Evolutionary conservation across 371 early-diverging fungal genomes (phyloP), one percentile per base, ranked within the genome.

Genomic region (Apophysomyces elegans): DNA sequence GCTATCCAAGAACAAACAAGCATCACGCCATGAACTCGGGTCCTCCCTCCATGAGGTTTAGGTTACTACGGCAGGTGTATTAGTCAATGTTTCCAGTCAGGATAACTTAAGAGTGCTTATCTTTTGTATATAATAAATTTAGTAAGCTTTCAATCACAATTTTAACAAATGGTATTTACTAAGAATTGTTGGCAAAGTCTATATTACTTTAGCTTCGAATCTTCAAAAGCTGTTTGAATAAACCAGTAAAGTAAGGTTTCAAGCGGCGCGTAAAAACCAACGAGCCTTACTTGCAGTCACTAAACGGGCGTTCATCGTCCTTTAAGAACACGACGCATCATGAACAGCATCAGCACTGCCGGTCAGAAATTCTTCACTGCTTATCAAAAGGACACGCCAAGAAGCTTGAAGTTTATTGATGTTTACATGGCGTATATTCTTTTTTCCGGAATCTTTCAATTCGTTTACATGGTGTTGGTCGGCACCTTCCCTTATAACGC

Each of bases 401-500:
- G 79, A 59, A 84, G 82, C 60, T 83, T 96, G 57, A 93, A 95
- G 77, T 73, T 96, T 59, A 90, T 99, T 63, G 99, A 99, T 77
- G 73, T 89, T 21, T 99, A 96, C 83, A 87, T 99, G 76, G 91
- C 85, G 5, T 95, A 90, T 76, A 90, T 95, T 65, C 84, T 97
- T 70, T 63, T 89, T 39, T 89, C 94, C 26, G 99, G 97, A 44
- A 80, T 96, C 61, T 70, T 92, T 39, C 97, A 96, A 80, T 95
- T 97, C 68, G 74, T 89, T 14, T 96, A 99, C 74, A 88, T 93
- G 67, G 62, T 87, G 1, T 61, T 95, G 13, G 96, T 82, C 5
- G 97, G 97, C 61, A 92, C 93, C 37, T 97, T 88, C 73, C 99
- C 99, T n/a, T 98, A 95, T 81, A 98, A 98, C 79, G 93, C 98